A percentile compares a stretch with the other conserved stretches of the same genome.
phyloP scores from a whole-genome alignment of 352 stramenopile species.

The Hyaloperonospora arabidopsidis region DNA sequence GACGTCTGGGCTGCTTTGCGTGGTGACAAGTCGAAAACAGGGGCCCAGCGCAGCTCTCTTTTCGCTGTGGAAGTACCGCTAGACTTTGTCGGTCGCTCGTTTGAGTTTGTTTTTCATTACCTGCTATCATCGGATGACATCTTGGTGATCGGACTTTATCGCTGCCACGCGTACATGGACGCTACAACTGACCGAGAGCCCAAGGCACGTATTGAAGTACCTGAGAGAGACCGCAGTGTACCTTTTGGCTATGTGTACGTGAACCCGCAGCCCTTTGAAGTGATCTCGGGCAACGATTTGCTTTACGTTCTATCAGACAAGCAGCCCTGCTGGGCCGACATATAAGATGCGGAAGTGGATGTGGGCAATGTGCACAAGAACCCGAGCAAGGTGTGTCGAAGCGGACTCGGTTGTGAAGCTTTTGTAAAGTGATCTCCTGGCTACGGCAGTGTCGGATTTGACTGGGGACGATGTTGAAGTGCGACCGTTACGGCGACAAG shows the following conservation, averaged over 20 bases:
- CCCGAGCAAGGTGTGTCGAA: too few species aligned
- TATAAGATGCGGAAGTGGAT: background rate
- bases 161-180: conserved; percentile 52
- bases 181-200: conserved; percentile 5
- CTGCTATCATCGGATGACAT: conserved; percentile 75
- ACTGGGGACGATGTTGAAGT: too few species aligned
- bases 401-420: too few species aligned
- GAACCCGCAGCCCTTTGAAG: conserved; percentile 67
- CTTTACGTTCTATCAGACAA: conserved; percentile 80
- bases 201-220: conserved; percentile 44
- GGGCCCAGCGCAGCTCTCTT: conserved; percentile 59
- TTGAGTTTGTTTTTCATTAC: conserved; percentile 80
- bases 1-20: conserved; percentile 30
- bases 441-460: too few species aligned
- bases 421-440: too few species aligned
- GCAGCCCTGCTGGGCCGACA: conserved; percentile 57
- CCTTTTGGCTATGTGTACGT: conserved; percentile 81
- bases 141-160: conserved; percentile 67
- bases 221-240: conserved; percentile 55
- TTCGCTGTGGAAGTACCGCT: conserved; percentile 75
- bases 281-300: conserved; percentile 72
- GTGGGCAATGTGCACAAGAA: too few species aligned
- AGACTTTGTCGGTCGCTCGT: conserved; percentile 74
- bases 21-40: conserved; percentile 28
- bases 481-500: too few species aligned